Evolutionary conservation across 148 eudicot species (phyloP).

Genomic region (Rhododendron griersonianum): DNA sequence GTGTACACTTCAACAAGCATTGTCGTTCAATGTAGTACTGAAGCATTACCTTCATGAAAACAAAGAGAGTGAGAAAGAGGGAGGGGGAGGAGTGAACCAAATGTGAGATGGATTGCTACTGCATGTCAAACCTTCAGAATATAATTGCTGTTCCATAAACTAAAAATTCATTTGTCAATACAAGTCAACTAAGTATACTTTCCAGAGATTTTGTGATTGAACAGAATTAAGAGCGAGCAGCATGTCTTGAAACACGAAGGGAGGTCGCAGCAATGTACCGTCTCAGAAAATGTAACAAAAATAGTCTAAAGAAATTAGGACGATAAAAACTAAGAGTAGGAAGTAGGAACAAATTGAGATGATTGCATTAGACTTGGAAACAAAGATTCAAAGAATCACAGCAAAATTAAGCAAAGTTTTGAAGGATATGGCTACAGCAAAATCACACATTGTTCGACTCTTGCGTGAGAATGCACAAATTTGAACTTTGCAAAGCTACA

Average conservation of each 20-base stretch:
- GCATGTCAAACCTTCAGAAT: background rate
- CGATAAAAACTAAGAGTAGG: background rate
- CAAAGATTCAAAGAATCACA: background rate
- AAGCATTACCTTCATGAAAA: conserved; percentile 60
- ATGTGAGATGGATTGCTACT: background rate
- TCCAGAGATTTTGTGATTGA: background rate
- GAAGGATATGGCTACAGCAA: background rate
- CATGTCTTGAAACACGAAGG: background rate
- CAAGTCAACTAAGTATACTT: background rate
- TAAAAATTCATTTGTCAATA: background rate
- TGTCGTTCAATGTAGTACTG: conserved; percentile 91
- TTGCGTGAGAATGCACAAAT: background rate
- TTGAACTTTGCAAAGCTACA: background rate
- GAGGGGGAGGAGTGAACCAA: background rate
- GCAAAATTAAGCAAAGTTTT: background rate
- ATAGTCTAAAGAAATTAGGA: background rate
- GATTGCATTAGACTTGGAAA: background rate
- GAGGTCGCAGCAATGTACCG: background rate
- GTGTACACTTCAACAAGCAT: conserved; percentile 89
- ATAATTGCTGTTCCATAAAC: background rate
- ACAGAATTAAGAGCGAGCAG: background rate
- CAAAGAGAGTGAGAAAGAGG: background rate
- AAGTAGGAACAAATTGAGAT: background rate
- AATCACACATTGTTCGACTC: background rate
- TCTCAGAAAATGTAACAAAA: background rate